These are phyloP conservation scores for Cladophialophora psammophila DNA, from an alignment of 2,329 filamentous ascomycete species.

Conservation along the genomic window DNA sequence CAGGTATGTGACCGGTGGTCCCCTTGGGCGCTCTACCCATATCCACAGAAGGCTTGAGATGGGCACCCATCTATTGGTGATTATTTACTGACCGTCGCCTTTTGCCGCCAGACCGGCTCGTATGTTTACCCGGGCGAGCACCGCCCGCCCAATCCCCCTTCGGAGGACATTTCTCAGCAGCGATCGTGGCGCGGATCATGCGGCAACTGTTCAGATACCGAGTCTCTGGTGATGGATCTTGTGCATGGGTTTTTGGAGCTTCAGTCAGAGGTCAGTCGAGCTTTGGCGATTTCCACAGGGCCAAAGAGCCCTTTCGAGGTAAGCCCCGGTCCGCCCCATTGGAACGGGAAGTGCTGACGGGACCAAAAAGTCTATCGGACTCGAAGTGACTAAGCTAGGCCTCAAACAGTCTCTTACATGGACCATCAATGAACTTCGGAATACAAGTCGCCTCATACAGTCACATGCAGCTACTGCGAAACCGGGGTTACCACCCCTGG, in stretches of 20 bases:
- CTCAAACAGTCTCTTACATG: slow-evolving; percentile 37
- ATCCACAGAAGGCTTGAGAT: not conserved
- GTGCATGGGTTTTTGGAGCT: slow-evolving; percentile 37
- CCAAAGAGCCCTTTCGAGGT: slow-evolving; percentile 30
- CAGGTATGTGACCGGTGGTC: slow-evolving; percentile 27
- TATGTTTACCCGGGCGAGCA: slow-evolving; percentile 26
- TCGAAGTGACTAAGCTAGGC: slow-evolving; percentile 36
- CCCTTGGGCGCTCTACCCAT: not conserved
- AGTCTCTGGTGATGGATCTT: slow-evolving; percentile 32
- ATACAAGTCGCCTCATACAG: slow-evolving; percentile 31
- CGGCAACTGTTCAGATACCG: slow-evolving; percentile 33
- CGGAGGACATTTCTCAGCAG: slow-evolving; percentile 15
- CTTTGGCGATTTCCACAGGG: slow-evolving; percentile 25
- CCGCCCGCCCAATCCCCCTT: slow-evolving; percentile 12
- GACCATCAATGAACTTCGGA: slow-evolving; percentile 33
- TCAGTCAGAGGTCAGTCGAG: slow-evolving; percentile 34
- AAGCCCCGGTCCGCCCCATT: slow-evolving; percentile 20
- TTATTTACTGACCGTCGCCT: slow-evolving; percentile 17
- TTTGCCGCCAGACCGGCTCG: slow-evolving; percentile 19
- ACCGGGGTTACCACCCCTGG: slow-evolving; percentile 31
- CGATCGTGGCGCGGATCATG: slow-evolving; percentile 28
- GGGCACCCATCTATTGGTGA: slow-evolving; percentile 5
- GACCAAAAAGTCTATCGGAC: slow-evolving; percentile 22
- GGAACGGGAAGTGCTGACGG: slow-evolving; percentile 29
- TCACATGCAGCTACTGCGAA: slow-evolving; percentile 27